phyloP scores from a whole-genome alignment of 345 rosid species.

The Salix viminalis region DNA sequence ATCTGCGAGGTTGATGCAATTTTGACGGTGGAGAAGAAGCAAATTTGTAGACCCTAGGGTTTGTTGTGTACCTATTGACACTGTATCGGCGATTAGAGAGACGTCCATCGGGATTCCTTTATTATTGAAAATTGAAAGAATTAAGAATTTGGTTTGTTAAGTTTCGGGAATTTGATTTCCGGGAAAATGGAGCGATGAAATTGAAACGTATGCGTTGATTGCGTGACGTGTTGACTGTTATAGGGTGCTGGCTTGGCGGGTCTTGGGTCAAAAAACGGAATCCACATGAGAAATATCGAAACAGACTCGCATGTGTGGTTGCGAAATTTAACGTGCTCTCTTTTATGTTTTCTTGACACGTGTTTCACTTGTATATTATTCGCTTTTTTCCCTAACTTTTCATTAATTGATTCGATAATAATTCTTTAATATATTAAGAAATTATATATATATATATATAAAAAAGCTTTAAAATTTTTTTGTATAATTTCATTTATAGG shows the following conservation, averaged over 20 bases:
- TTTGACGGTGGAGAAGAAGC: constrained; percentile 30
- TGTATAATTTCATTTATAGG: too few relatives aligned
- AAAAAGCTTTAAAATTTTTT: too few relatives aligned
- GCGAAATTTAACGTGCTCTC: too few relatives aligned
- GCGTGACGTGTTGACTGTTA: constrained; percentile 8
- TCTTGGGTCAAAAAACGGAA: neutral
- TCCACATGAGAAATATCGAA: neutral
- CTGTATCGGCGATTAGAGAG: constrained; percentile 45
- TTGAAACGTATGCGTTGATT: neutral
- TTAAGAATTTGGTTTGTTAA: neutral
- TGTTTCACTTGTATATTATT: too few relatives aligned
- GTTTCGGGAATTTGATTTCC: constrained; percentile 8
- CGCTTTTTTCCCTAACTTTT: too few relatives aligned
- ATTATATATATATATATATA: too few relatives aligned
- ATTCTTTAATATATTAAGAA: too few relatives aligned
- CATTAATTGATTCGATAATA: too few relatives aligned
- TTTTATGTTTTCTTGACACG: too few relatives aligned
- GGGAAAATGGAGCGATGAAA: neutral
- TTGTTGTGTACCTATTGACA: constrained; percentile 38
- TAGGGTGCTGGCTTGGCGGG: neutral
- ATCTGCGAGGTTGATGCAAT: constrained; percentile 33
- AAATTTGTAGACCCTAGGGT: constrained; percentile 52
- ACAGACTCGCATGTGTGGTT: neutral
- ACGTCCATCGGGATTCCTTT: constrained; percentile 42
- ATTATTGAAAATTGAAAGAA: neutral